Percentiles rank a stretch among this genome's conserved stretches.
These are phyloP conservation scores for Fusarium sp. DNA, from an alignment of 2,329 filamentous ascomycete genomes.

Conservation along the genomic window DNA sequence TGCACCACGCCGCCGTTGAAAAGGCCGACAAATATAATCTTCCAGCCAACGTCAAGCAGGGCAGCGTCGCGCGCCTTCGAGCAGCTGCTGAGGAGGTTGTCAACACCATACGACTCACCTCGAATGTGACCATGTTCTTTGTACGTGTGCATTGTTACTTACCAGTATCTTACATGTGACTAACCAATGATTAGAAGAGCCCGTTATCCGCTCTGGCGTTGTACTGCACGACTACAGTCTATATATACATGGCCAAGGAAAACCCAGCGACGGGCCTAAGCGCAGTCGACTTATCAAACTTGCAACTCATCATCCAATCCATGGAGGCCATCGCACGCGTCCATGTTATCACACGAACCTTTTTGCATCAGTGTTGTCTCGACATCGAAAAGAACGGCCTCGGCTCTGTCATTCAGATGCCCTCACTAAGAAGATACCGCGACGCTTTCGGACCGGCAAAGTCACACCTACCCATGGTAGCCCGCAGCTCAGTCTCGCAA, in stretches of 20 bases:
- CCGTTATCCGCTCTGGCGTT: constrained; percentile 75
- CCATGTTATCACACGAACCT: constrained; percentile 83
- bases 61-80: constrained; percentile 79
- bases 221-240: constrained; percentile 87
- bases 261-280: constrained; percentile 70
- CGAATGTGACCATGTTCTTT: constrained; percentile 74
- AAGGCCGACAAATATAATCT: constrained; percentile 81
- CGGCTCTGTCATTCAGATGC: constrained; percentile 52
- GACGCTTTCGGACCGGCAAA: constrained; percentile 47
- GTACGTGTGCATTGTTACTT: constrained; percentile 62
- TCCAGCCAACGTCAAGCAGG: constrained; percentile 72
- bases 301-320: constrained; percentile 82
- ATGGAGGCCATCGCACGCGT: constrained; percentile 81
- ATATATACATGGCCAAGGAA: constrained; percentile 81
- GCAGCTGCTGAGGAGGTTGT: constrained; percentile 88
- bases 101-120: constrained; percentile 83
- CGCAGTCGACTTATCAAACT: constrained; percentile 59
- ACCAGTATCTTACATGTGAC: neutral
- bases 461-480: constrained; percentile 63
- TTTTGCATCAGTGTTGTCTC: constrained; percentile 86
- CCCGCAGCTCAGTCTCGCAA: constrained; percentile 58
- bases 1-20: constrained; percentile 90
- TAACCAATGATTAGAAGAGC: constrained; percentile 48
- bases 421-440: constrained; percentile 52
- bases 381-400: constrained; percentile 74